Percentiles rank a stretch among this genome's conserved stretches.
These are phyloP conservation scores for Chalciporus sp. DNA, from an alignment of 1,284 basidiomycete species.

Conservation along the genomic window DNA sequence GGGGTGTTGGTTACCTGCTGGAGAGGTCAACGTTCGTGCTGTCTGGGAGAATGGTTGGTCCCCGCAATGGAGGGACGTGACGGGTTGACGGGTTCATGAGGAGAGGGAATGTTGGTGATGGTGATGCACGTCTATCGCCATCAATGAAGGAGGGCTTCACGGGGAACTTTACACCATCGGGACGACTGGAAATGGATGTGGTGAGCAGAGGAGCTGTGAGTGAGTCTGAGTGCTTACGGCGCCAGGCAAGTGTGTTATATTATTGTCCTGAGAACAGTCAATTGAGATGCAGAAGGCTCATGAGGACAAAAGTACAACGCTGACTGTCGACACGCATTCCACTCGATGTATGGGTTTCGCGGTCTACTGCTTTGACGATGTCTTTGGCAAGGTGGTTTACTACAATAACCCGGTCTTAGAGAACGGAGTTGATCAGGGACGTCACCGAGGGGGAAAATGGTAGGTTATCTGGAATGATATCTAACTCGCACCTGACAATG, in stretches of 20 bases:
- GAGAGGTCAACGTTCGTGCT: conserved; percentile 45
- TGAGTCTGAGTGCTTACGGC: neutral
- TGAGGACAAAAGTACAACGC: no score
- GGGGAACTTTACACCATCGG: neutral
- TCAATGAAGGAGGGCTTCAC: conserved; percentile 22
- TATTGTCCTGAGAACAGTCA: neutral
- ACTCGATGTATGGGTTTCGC: no score
- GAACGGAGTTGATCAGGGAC: no score
- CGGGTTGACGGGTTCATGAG: conserved; percentile 2
- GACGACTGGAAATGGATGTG: neutral
- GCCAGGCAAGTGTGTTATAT: conserved; percentile 9
- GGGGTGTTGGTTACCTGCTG: neutral
- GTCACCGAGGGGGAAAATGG: no score
- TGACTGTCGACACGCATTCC: no score
- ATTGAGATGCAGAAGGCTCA: no score
- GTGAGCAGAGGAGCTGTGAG: neutral
- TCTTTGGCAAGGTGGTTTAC: no score
- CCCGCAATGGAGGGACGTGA: conserved; percentile 40
- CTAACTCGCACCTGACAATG: no score
- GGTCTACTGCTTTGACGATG: no score
- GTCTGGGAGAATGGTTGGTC: conserved; percentile 55
- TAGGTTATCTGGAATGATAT: no score
- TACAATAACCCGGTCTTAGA: no score
- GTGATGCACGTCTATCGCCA: conserved; percentile 19
- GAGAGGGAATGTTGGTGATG: conserved; percentile 5